Evolutionary conservation across 2,329 filamentous ascomycete species (phyloP).

Genomic region (Colletotrichum scovillei): DNA sequence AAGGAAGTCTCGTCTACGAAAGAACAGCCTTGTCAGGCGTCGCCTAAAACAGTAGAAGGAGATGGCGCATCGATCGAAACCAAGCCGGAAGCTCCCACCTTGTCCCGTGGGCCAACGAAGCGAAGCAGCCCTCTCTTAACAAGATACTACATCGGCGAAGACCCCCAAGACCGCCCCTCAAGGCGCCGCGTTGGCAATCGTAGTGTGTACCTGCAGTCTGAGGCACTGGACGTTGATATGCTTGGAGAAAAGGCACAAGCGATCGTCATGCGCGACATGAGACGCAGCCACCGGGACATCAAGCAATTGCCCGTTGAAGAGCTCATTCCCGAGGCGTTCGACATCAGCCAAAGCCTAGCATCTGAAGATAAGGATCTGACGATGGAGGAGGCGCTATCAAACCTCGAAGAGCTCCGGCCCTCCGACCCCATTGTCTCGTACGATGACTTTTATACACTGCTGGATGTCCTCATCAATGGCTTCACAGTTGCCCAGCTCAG

Average conservation of each 20-base stretch:
- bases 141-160: background rate
- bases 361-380: constrained; percentile 41
- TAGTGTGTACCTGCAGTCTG: constrained; percentile 16
- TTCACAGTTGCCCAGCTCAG: constrained; percentile 60
- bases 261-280: constrained; percentile 57
- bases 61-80: background rate
- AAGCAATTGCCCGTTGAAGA: constrained; percentile 19
- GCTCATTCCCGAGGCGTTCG: constrained; percentile 23
- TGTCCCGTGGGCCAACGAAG: background rate
- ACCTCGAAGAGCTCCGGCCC: constrained; percentile 63
- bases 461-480: constrained; percentile 51
- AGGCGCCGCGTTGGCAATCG: constrained; percentile 13
- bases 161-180: background rate
- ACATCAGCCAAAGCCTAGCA: constrained; percentile 47
- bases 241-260: constrained; percentile 55
- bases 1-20: background rate
- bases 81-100: background rate
- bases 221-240: constrained; percentile 44
- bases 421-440: constrained; percentile 49
- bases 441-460: constrained; percentile 55
- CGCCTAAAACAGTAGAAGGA: background rate
- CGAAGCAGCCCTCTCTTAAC: background rate
- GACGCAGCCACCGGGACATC: constrained; percentile 33
- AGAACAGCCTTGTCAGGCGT: background rate
- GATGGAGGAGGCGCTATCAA: constrained; percentile 51